A percentile compares a stretch with the other conserved stretches of the same genome.
These are phyloP conservation scores for Ettlia oleoabundans DNA, from an alignment of 139 green algal species.

Conservation along the genomic window DNA sequence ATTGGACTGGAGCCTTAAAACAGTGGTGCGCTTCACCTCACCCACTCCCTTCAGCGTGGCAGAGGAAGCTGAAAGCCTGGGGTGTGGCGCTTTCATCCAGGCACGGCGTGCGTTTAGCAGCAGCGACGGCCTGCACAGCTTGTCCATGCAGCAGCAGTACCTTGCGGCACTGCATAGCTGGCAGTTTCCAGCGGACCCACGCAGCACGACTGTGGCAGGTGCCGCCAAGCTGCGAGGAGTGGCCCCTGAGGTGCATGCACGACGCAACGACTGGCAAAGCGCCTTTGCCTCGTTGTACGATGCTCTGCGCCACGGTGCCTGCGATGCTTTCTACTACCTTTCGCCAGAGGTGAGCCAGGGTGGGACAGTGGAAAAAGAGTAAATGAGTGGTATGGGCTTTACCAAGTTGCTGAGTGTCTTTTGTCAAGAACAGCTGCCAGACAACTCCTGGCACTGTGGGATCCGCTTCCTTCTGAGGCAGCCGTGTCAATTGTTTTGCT, in stretches of 20 bases:
- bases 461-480: neutral
- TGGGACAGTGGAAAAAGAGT: too few relatives aligned
- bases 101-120: neutral
- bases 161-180: constrained; percentile 54
- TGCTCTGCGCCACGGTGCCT: constrained; percentile 37
- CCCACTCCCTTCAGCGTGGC: constrained; percentile 33
- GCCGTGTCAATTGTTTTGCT: too few relatives aligned
- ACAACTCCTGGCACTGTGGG: too few relatives aligned
- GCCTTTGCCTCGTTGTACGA: constrained; percentile 62
- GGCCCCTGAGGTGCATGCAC: constrained; percentile 20
- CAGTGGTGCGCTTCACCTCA: constrained; percentile 39
- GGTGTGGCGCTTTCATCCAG: neutral
- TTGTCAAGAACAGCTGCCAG: too few relatives aligned
- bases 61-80: constrained; percentile 23
- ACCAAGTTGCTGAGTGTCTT: too few relatives aligned
- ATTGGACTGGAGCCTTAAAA: constrained; percentile 52
- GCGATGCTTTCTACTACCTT: constrained; percentile 56
- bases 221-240: constrained; percentile 24
- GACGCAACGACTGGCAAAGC: constrained; percentile 52
- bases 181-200: constrained; percentile 50
- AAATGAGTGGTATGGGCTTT: too few relatives aligned
- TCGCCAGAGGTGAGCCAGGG: constrained; percentile 38
- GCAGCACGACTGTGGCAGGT: neutral
- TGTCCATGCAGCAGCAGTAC: constrained; percentile 42
- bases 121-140: neutral